phyloP scores from a whole-genome alignment of 805 yeast species.

The Kazachstania psychrophila region DNA sequence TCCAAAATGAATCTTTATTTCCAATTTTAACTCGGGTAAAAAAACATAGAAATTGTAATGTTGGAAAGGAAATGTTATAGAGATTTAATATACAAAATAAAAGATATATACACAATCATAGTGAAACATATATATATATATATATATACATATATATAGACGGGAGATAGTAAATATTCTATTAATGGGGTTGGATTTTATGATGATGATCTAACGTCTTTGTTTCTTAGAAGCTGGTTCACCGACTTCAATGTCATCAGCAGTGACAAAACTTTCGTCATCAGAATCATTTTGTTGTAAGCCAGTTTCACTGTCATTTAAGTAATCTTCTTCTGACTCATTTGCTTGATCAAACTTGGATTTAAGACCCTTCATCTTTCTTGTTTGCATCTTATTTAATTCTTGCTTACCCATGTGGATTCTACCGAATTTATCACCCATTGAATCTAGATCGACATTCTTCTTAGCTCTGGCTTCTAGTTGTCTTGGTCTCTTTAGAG shows the following conservation, averaged over 20 bases:
- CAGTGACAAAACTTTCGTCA: conserved; percentile 30
- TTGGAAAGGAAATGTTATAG: too few species aligned
- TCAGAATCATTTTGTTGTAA: conserved; percentile 17
- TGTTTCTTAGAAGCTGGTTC: conserved; percentile 27
- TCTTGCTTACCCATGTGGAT: conserved; percentile 96
- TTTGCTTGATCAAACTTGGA: conserved; percentile 68
- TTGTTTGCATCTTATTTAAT: conserved; percentile 77
- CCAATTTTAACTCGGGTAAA: too few species aligned
- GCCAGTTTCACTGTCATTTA: conserved; percentile 34
- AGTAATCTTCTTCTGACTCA: conserved; percentile 36
- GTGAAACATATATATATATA: too few species aligned
- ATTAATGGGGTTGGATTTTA: neutral
- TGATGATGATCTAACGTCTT: conserved; percentile 10
- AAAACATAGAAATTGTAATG: too few species aligned
- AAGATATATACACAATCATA: too few species aligned
- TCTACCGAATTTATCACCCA: conserved; percentile 97
- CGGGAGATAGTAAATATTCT: neutral
- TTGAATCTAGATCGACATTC: conserved; percentile 74
- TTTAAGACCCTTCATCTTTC: conserved; percentile 98
- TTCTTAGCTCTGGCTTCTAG: conserved; percentile 74
- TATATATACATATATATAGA: neutral
- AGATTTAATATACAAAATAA: neutral
- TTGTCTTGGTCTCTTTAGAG: conserved; percentile 70
- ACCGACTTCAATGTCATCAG: conserved; percentile 26
- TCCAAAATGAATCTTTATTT: too few species aligned